These are phyloP conservation scores for Cenococcum geophilum DNA, from an alignment of 495 filamentous ascomycete species.

Conservation along the genomic window DNA sequence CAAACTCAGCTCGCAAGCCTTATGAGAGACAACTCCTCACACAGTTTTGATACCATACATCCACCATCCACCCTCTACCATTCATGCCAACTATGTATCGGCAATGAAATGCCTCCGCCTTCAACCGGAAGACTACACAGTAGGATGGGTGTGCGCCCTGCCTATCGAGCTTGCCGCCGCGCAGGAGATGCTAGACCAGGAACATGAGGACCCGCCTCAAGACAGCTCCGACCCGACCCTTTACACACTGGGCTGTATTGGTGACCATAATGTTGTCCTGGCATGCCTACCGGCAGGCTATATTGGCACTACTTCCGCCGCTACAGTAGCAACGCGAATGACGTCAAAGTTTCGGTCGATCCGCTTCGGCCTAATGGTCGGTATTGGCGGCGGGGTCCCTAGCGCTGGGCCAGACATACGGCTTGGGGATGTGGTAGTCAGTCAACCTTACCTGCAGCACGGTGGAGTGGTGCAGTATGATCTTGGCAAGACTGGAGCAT, in stretches of 20 bases:
- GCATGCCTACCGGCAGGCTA: conserved; percentile 33
- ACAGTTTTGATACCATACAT: no score
- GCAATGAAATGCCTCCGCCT: no score
- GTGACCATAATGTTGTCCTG: conserved; percentile 37
- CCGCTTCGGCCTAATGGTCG: background rate
- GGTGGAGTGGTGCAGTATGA: conserved; percentile 40
- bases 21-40: no score
- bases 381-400: conserved; percentile 38
- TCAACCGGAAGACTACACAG: no score
- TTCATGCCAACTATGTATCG: no score
- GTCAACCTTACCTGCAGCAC: conserved; percentile 29
- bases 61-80: no score
- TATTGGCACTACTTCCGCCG: conserved; percentile 32
- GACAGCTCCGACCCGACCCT: no score
- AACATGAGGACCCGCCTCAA: no score
- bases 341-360: conserved; percentile 15
- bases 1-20: no score
- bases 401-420: conserved; percentile 10
- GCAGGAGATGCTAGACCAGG: no score
- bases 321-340: conserved; percentile 5
- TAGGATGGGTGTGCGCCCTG: no score
- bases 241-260: conserved; percentile 36
- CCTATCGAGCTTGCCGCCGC: no score
- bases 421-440: conserved; percentile 41
- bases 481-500: background rate